Evolutionary conservation across 139 green algal species (phyloP), one percentile per base, ranked within the genome.

Genomic region (Parachlorella kessleri): DNA sequence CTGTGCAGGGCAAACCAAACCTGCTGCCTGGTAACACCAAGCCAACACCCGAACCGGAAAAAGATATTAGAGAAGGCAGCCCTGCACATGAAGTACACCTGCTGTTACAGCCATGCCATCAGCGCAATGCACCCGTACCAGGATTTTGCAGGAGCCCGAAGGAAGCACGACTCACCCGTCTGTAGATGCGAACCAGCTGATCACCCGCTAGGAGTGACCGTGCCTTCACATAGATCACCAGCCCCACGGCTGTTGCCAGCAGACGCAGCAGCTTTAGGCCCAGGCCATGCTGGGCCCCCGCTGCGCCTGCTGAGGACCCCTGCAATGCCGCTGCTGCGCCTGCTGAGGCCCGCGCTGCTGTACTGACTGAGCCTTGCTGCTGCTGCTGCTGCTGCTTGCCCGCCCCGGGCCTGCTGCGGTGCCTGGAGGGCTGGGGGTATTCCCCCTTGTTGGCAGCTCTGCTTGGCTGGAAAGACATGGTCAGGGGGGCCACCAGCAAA

Each of bases 141-240:
- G n/a, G n/a, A n/a, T n/a, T n/a, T n/a, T n/a, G n/a, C n/a, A n/a
- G n/a, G n/a, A n/a, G n/a, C n/a, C n/a, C n/a, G n/a, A n/a, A n/a
- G n/a, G n/a, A n/a, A n/a, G n/a, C n/a, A n/a, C n/a, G n/a, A n/a
- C n/a, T n/a, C n/a, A n/a, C 48, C 48, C 21, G 14, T 14, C 48
- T 14, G 75, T 93, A 95, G 67, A 94, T 94, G 39, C 83, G 78
- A 53, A 96, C 92, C 40, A 96, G 86, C 63, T 95, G 91, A 59
- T 95, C 88, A 0, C 83, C 89, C 7, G 90, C 92, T 53, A 94
- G 85, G 65, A 68, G 83, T 0, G 76, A 75, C 3, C 89, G 82
- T 35, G 85, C 9, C 54, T 70, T 70, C 0, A 94, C 82, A 72
- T 94, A 94, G 21, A 66, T 28, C 54, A 86, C 36, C 2, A 90